Evolutionary conservation across 331 rosid genomes (phyloP).

Genomic region (Quercus phellos): DNA sequence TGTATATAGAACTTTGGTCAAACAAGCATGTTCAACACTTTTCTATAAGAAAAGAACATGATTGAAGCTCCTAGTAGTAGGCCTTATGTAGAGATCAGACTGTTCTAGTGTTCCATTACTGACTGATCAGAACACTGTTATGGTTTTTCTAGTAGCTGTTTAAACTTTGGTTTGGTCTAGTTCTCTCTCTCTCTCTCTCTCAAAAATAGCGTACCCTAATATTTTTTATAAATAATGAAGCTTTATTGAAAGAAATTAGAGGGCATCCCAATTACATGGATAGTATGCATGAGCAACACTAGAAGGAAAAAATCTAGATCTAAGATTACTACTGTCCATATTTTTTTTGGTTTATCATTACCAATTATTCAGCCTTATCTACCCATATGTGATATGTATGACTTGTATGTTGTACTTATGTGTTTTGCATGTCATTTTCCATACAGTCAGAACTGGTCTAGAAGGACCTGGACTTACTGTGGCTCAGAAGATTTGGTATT

Average conservation of each 20-base stretch:
- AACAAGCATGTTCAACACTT: background rate
- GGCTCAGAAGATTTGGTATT: conserved; percentile 89
- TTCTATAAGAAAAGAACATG: background rate
- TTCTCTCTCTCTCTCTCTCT: background rate
- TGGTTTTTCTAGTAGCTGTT: background rate
- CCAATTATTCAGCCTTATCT: background rate
- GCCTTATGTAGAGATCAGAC: background rate
- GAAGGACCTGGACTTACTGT: conserved; percentile 97
- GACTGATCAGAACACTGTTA: background rate
- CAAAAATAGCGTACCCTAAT: background rate
- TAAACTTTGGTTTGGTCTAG: background rate
- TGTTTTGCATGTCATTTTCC: conserved; percentile 24
- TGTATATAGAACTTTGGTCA: background rate
- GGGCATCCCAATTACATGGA: background rate
- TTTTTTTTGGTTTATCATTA: background rate
- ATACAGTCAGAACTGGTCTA: conserved; percentile 82
- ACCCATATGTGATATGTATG: background rate
- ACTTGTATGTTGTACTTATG: conserved; percentile 5
- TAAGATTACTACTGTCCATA: too few species aligned
- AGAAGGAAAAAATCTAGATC: too few species aligned
- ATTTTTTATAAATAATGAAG: background rate
- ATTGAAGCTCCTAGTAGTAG: background rate
- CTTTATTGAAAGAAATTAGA: background rate
- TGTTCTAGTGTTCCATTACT: background rate
- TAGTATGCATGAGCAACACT: too few species aligned